A percentile compares a stretch with the other conserved stretches of the same genome.
Conservation (phyloP, 768 basidiomycete species). For the Favolaschia claudopus region DNA sequence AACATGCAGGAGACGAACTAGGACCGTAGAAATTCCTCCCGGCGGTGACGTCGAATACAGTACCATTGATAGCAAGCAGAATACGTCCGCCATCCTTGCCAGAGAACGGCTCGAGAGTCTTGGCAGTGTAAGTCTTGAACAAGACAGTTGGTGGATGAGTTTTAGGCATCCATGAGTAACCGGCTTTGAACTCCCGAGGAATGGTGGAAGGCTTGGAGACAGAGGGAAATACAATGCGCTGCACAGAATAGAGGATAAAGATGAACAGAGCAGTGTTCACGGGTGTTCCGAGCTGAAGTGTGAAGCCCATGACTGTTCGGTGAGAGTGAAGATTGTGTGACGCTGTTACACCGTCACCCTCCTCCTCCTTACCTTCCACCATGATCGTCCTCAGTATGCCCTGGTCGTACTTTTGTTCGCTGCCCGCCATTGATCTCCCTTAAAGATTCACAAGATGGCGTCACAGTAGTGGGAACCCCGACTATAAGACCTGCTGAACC, state of each 20-base stretch:
- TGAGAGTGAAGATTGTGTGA: neutral
- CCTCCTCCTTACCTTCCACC: neutral
- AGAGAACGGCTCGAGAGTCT: slow-evolving; percentile 72
- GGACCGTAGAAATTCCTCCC: slow-evolving; percentile 96
- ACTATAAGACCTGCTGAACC: slow-evolving; percentile 8
- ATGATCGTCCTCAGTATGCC: slow-evolving; percentile 27
- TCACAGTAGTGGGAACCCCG: neutral
- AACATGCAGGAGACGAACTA: slow-evolving; percentile 56
- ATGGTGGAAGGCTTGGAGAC: slow-evolving; percentile 53
- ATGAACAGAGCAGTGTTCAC: slow-evolving; percentile 80
- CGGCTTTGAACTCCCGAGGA: slow-evolving; percentile 77
- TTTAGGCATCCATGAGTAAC: slow-evolving; percentile 94
- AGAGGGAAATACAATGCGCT: slow-evolving; percentile 78
- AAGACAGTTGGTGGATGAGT: slow-evolving; percentile 80
- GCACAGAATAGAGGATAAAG: slow-evolving; percentile 81
- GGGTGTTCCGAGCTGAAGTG: slow-evolving; percentile 70
- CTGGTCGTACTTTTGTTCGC: neutral
- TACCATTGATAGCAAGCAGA: slow-evolving; percentile 84
- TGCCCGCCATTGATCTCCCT: neutral
- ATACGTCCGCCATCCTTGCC: slow-evolving; percentile 76
- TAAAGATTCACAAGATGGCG: slow-evolving; percentile 16
- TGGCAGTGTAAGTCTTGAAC: slow-evolving; percentile 81
- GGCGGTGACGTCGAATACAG: slow-evolving; percentile 91
- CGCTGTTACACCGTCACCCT: too few species aligned
- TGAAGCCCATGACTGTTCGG: slow-evolving; percentile 45